These are phyloP conservation scores for Cladochytrium replicatum DNA, from an alignment of 192 early-diverging fungal species.

Conservation along the genomic window DNA sequence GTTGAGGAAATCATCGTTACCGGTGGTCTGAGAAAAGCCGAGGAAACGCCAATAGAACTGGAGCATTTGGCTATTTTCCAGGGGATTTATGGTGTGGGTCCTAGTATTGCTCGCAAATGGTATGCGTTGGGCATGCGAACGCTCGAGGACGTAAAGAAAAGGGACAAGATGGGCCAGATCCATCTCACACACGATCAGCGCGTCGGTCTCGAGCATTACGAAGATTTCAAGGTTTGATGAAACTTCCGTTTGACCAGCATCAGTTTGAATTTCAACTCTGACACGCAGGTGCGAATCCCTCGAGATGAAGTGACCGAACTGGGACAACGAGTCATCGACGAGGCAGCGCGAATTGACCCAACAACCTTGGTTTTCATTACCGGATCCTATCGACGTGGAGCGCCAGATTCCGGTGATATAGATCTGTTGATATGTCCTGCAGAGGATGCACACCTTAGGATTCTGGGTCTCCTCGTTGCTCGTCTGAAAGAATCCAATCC, in stretches of 20 bases:
- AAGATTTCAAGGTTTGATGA: constrained; percentile 9
- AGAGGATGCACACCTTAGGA: constrained; percentile 5
- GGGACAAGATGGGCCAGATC: constrained; percentile 1
- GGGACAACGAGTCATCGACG: constrained; percentile 8
- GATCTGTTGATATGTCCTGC: constrained; percentile 27
- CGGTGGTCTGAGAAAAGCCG: constrained; percentile 26
- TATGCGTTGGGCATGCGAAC: constrained; percentile 33
- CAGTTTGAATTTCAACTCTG: constrained; percentile 13
- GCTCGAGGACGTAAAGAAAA: constrained; percentile 27
- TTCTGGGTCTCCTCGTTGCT: constrained; percentile 8
- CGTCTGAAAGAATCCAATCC: no score
- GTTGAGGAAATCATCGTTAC: constrained; percentile 32
- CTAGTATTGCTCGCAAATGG: constrained; percentile 9
- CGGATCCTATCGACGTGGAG: constrained; percentile 35
- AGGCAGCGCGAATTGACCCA: constrained; percentile 14
- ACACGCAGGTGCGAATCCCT: constrained; percentile 31
- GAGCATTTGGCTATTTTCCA: constrained; percentile 23
- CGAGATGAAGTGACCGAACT: constrained; percentile 25
- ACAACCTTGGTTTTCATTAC: constrained; percentile 18
- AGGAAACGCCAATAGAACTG: constrained; percentile 20
- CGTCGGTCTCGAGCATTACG: constrained; percentile 31
- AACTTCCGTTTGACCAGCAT: constrained; percentile 1
- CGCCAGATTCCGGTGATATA: constrained; percentile 30
- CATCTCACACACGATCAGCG: constrained; percentile 30
- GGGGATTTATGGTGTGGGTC: constrained; percentile 27